phyloP scores from a whole-genome alignment of 179 eudicot genomes.

The Nepenthes alata region DNA sequence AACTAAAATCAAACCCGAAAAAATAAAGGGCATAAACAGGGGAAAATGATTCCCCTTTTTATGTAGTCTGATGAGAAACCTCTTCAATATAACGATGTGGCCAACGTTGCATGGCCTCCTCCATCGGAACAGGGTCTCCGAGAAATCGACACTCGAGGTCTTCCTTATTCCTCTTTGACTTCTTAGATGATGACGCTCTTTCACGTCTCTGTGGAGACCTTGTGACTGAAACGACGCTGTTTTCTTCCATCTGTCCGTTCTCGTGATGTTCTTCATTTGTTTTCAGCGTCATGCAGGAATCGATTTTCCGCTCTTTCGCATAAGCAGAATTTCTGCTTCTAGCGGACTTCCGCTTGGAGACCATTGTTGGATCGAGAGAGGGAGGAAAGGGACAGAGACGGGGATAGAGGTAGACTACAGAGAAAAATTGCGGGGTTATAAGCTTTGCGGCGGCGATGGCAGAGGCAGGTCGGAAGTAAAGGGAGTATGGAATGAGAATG shows the following conservation, averaged over 20 bases:
- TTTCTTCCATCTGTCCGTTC: not conserved
- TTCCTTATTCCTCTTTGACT: not conserved
- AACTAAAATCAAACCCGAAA: not conserved
- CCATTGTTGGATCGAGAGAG: not conserved
- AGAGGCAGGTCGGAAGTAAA: too few species aligned
- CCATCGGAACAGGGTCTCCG: slow-evolving; percentile 33
- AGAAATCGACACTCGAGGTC: slow-evolving; percentile 18
- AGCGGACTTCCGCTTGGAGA: too few species aligned
- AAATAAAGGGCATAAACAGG: not conserved
- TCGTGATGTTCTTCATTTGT: too few species aligned
- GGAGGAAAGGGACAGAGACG: not conserved
- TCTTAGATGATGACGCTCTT: not conserved
- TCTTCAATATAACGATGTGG: slow-evolving; percentile 27
- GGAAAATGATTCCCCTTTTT: not conserved
- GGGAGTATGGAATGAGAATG: too few species aligned
- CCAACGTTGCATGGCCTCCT: slow-evolving; percentile 38
- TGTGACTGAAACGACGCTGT: not conserved
- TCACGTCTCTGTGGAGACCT: too few species aligned
- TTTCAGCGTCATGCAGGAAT: not conserved
- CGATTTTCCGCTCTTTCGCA: not conserved
- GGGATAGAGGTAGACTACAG: not conserved
- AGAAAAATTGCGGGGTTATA: too few species aligned
- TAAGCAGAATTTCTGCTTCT: not conserved
- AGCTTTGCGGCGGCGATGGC: too few species aligned
- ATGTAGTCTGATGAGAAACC: slow-evolving; percentile 2